These are phyloP conservation scores for Amoebophrya sp. DNA, from an alignment of 169 alveolate species.

Conservation along the genomic window DNA sequence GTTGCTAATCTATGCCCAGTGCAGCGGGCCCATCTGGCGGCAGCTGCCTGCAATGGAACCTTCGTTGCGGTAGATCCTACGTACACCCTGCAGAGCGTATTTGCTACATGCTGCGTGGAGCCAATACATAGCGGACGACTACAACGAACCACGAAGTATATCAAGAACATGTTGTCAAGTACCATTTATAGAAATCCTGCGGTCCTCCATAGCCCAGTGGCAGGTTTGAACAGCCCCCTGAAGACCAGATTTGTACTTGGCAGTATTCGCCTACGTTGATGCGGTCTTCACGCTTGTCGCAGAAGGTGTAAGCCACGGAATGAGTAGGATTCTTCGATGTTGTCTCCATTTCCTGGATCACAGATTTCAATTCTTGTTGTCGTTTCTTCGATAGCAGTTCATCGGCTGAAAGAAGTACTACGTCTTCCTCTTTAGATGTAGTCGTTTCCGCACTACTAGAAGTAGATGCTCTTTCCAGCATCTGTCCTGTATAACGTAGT, in stretches of 20 bases:
- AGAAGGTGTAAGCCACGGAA: background rate
- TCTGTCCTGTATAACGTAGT: background rate
- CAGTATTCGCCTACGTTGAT: background rate
- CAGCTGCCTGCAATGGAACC: too few relatives aligned
- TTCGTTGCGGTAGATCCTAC: too few relatives aligned
- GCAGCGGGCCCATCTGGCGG: too few relatives aligned
- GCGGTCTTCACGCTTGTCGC: background rate
- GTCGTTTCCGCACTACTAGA: too few relatives aligned
- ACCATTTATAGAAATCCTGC: background rate
- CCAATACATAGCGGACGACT: too few relatives aligned
- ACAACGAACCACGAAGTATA: too few relatives aligned
- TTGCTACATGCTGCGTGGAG: too few relatives aligned
- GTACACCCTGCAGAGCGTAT: too few relatives aligned
- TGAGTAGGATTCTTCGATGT: background rate
- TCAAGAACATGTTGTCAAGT: too few relatives aligned
- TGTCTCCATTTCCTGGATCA: background rate
- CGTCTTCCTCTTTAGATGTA: background rate
- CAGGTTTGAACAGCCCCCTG: background rate
- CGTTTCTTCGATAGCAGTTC: background rate
- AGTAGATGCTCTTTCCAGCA: too few relatives aligned
- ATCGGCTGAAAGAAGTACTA: too few relatives aligned
- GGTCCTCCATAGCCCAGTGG: background rate
- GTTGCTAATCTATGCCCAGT: too few relatives aligned
- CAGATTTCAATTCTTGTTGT: background rate
- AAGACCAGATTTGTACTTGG: background rate